Conservation (phyloP, 2,329 filamentous ascomycete species). For the Talaromyces amestolkiae region DNA sequence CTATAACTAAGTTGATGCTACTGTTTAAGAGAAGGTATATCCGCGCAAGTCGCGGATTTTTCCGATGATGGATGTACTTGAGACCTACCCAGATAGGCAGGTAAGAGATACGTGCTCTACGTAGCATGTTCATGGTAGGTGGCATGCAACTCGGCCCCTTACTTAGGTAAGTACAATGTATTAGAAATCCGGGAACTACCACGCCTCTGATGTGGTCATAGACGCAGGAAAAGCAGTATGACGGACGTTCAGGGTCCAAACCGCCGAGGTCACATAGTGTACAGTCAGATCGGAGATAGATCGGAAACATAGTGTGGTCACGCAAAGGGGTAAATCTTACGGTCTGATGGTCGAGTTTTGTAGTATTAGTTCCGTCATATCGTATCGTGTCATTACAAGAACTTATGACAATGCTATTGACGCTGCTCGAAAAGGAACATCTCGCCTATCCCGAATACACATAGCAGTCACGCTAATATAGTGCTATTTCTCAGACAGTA, state of each 20-base stretch:
- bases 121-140: background rate
- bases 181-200: background rate
- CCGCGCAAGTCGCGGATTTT: background rate
- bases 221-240: background rate
- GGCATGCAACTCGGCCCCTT: background rate
- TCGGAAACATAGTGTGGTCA: background rate
- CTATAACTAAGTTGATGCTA: background rate
- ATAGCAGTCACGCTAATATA: background rate
- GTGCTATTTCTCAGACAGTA: background rate
- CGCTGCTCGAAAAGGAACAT: background rate
- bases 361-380: background rate
- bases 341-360: no score
- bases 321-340: background rate
- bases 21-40: background rate
- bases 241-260: background rate
- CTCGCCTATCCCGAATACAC: background rate
- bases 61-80: background rate
- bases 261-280: background rate
- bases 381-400: background rate
- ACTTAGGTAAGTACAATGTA: background rate
- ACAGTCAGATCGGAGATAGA: background rate
- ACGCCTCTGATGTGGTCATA: background rate
- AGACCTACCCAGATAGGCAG: background rate
- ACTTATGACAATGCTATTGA: background rate
- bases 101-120: background rate